A percentile compares a stretch with the other conserved stretches of the same genome.
phyloP scores from a whole-genome alignment of 2,329 filamentous ascomycete species.

The Cladophialophora bantiana region DNA sequence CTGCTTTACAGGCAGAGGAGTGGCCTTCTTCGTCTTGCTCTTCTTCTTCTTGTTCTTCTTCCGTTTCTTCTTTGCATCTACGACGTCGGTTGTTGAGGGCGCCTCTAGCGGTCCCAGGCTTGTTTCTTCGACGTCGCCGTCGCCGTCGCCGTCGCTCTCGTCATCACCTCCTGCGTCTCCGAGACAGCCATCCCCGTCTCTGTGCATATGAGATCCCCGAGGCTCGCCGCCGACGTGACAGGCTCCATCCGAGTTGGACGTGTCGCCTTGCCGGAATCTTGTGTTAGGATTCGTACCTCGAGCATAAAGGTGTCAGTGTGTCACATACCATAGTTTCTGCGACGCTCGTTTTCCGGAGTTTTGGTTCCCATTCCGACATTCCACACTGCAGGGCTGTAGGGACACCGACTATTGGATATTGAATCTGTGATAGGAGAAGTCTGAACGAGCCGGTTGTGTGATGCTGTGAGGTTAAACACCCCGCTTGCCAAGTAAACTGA shows the following conservation, averaged over 20 bases:
- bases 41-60: conserved; percentile 58
- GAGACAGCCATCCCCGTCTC: conserved; percentile 54
- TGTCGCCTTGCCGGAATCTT: conserved; percentile 31
- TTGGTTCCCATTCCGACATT: conserved; percentile 51
- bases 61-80: conserved; percentile 42
- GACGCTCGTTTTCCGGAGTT: conserved; percentile 49
- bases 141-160: conserved; percentile 36
- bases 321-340: conserved; percentile 44
- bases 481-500: no score
- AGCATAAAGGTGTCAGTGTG: background rate
- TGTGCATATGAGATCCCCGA: conserved; percentile 51
- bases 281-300: conserved; percentile 35
- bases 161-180: conserved; percentile 45
- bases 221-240: conserved; percentile 49
- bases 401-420: background rate
- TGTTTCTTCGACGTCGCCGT: conserved; percentile 41
- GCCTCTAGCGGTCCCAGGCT: conserved; percentile 36
- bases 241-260: conserved; percentile 39
- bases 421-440: background rate
- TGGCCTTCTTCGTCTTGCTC: conserved; percentile 45
- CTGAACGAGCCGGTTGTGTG: background rate
- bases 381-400: background rate
- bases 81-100: conserved; percentile 28
- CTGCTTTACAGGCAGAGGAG: conserved; percentile 45
- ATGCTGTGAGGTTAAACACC: no score